Base-by-base conservation (phyloP, 306 rosid species). In the Pyrus bretschneideri region DNA sequence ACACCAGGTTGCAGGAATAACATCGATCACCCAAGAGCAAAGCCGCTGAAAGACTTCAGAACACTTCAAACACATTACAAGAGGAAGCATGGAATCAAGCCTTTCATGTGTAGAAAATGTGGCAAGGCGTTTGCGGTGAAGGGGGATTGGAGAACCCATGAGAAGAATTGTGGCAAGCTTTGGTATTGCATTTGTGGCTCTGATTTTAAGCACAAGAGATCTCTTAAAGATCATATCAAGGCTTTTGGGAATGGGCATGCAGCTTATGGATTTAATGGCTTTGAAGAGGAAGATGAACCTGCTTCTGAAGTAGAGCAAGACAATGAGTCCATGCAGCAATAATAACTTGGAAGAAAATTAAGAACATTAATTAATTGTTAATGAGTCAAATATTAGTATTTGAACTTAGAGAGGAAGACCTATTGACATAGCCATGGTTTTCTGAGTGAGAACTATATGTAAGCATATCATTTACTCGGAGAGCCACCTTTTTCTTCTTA, bases 111-210 rank as follows among this genome's bases (percentile, higher is more conserved):
- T 67, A 74, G 97, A 35, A 94, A 94, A 80, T 94, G 98, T 11
- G 93, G 98, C 21, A 94, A 94, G 83, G 97, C 98, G 1, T 94
- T 94, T 54, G 98, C 98, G 0, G 98, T 94, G 58, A 89, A 93
- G 11, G 98, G 98, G 0, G 98, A 94, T 69, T 94, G 98, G 98
- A 83, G 98, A 60, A 94, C 98, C 5, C 98, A 94, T 74, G 98
- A 94, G 73, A 94, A 94, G 89, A 94, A 94, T 55, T 94, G 98
- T 72, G 98, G 98, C 25, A 94, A 90, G 89, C 92, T 94, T 42
- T 94, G 98, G 98, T 94, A 89, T 61, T 94, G 98, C 73, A 89
- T 90, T 27, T 94, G 98, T 77, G 98, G 98, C 42, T 91, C 98
- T 64, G 97, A 94, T 77, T 94, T 94, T 78, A 94, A 94, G 88